Base-by-base conservation (phyloP, 176 grass and related monocot genomes). In the Cocos nucifera region DNA sequence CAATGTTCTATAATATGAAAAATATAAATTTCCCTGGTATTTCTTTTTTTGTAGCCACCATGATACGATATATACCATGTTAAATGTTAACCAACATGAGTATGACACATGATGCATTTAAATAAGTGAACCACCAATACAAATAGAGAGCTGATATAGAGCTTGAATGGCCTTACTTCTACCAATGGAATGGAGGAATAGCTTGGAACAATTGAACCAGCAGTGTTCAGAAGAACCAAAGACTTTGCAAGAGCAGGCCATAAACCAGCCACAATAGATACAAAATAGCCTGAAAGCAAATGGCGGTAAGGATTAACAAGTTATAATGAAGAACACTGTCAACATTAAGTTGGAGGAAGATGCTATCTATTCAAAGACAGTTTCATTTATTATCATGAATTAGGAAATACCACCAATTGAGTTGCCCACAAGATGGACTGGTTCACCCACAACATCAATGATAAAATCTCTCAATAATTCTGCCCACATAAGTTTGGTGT, bases 371-470 rank as follows among this genome's bases (percentile, higher is more conserved):
- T 30, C 28, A 30, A 30, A 30, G 5, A 30, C 28, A 30, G 28
- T 30, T 44, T 12, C 10, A 44, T 44, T 44, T 44, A 2, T 44
- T 44, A 59, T 49, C 30, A 65, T 68, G 65, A 80, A 23, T 32
- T 51, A 52, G 64, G 49, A 69, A 61, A 61, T 81, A 95, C 92
- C 92, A 78, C 92, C 92, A 72, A 91, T 81, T 48, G 92, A 97
- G 73, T 97, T 97, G 54, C 92, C 92, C 73, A 91, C 87, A 73
- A 97, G 68, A 85, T 91, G 92, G 57, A 77, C 78, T 35, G 92
- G 84, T 27, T 91, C 81, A 58, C 58, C 74, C 50, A 97, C 80
- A 71, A 97, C 76, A 78, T 97, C 78, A 27, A 78, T 35, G 73
- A 88, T 80, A 32, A 91, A 97, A 65, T 97, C 87, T 55, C 87